Conservation (phyloP, 129 eudicot genomes). For the Lactuca saligna region DNA sequence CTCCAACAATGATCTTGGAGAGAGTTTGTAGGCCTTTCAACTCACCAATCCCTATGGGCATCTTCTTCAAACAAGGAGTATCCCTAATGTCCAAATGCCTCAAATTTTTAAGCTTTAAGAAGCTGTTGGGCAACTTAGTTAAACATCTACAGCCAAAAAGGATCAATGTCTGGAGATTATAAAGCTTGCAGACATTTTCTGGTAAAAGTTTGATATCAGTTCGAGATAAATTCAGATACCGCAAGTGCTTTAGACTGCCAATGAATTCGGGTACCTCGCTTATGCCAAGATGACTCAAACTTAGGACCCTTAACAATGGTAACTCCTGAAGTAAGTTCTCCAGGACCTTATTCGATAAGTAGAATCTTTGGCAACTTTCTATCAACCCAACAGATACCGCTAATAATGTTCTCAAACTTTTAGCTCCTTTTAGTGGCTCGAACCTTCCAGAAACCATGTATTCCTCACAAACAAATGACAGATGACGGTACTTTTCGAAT, state of each 20-base stretch:
- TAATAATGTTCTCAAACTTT: conserved; percentile 40
- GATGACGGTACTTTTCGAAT: conserved; percentile 35
- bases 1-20: conserved; percentile 24
- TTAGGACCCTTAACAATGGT: conserved; percentile 23
- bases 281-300: conserved; percentile 13
- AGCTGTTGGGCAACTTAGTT: not conserved
- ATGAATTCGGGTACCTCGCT: conserved; percentile 23
- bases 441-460: conserved; percentile 33
- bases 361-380: not conserved
- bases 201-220: conserved; percentile 12
- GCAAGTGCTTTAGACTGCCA: conserved; percentile 31
- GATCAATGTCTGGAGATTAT: not conserved
- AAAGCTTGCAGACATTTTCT: not conserved
- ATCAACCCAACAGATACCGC: conserved; percentile 22
- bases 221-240: conserved; percentile 30
- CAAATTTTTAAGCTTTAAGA: not conserved
- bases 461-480: conserved; percentile 28
- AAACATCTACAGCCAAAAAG: not conserved
- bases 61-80: conserved; percentile 5
- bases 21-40: conserved; percentile 26
- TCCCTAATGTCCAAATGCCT: conserved; percentile 6
- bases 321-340: conserved; percentile 20
- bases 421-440: conserved; percentile 18
- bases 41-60: conserved; percentile 20
- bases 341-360: conserved; percentile 28